Evolutionary conservation across 495 filamentous ascomycete species (phyloP).

Genomic region (Emericellopsis terricola): DNA sequence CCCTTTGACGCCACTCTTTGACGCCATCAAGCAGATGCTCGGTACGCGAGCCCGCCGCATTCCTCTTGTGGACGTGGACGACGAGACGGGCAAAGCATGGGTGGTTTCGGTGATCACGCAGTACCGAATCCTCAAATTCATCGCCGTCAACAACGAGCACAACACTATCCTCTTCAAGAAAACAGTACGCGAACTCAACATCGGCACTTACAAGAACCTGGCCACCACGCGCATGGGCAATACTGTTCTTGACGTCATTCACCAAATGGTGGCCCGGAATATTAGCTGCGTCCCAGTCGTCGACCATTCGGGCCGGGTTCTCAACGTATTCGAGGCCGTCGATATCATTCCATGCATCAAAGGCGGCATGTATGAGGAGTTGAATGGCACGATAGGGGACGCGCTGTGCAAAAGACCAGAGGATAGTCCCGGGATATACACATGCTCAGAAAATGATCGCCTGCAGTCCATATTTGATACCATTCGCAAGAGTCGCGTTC

Average conservation of each 20-base stretch:
- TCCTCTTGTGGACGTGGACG: constrained; percentile 83
- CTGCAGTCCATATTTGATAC: constrained; percentile 95
- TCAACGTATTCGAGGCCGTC: constrained; percentile 96
- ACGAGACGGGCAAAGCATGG: constrained; percentile 82
- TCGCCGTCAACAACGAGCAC: constrained; percentile 82
- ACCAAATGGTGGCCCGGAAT: constrained; percentile 76
- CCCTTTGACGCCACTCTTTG: constrained; percentile 75
- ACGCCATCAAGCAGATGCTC: constrained; percentile 89
- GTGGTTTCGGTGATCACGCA: constrained; percentile 95
- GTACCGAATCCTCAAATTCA: constrained; percentile 95
- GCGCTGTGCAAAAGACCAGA: constrained; percentile 74
- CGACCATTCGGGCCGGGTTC: constrained; percentile 60
- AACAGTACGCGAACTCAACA: constrained; percentile 62
- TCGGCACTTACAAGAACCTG: constrained; percentile 71
- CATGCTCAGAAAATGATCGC: constrained; percentile 78
- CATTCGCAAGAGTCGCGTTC: constrained; percentile 83
- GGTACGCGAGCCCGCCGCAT: constrained; percentile 85
- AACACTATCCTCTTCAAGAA: constrained; percentile 83
- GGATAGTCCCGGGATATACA: constrained; percentile 93
- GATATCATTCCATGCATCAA: constrained; percentile 95
- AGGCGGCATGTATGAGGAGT: constrained; percentile 79
- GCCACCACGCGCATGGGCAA: constrained; percentile 79
- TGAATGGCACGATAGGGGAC: constrained; percentile 74
- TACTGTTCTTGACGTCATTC: constrained; percentile 89
- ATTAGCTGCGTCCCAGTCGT: constrained; percentile 93